Evolutionary conservation across 495 filamentous ascomycete species (phyloP), one percentile per base, ranked within the genome.

Genomic region (Lasiosphaeria hispida): DNA sequence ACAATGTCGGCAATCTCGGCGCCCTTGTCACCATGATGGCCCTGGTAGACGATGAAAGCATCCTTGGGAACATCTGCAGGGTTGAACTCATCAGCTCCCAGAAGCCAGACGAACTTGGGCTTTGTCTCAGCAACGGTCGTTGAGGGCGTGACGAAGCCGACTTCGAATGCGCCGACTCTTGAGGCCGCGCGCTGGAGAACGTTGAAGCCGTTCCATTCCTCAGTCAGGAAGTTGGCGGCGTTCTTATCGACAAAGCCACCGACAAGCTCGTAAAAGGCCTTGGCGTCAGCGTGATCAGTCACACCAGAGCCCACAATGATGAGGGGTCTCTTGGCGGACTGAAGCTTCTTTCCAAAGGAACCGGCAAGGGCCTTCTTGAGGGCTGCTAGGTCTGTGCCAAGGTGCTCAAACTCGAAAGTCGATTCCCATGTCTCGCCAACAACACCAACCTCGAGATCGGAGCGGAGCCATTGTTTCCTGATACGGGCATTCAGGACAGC

Each of bases 171-270:
- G 63, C 90, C 94, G 15, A 86, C 86, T 47, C 94, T 85, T 48
- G 95, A 97, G 53, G 94, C 94, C 13, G 88, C 88, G 54, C 92
- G 85, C 75, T 98, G 94, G 42, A 98, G 86, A 48, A 98, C 84
- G 69, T 96, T 98, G 80, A 92, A 98, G 54, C 92, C 94, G 73
- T 96, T 93, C 91, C 95, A 97, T 63, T 96, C 91, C 18, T 86
- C 81, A 4, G 89, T 94, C 55, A 83, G 75, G 81, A 98, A 96
- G 76, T 88, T 96, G 63, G 79, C 74, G 49, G 90, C 83, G 68
- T 96, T 87, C 83, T 95, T 96, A 57, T 96, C 92, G 47, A 97
- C 86, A 65, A 96, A 98, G 63, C 77, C 67, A 34, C 93, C 93
- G 59, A 97, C 82, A 11, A 86, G 80, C 76, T 97, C 92, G 73